Evolutionary conservation across 179 eudicot genomes (phyloP).

Genomic region (Kewa caespitosa): DNA sequence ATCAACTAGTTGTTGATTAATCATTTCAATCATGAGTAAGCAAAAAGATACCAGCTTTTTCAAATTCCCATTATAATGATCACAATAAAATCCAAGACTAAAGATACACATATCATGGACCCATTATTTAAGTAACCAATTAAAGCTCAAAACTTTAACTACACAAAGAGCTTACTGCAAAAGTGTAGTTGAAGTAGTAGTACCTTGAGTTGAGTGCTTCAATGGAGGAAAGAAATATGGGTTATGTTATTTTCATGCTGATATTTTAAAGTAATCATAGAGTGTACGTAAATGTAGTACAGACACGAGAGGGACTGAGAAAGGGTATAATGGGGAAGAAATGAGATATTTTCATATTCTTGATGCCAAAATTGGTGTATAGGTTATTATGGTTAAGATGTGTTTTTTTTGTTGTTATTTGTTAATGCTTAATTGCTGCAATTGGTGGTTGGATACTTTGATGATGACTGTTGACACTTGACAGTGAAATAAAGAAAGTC

Average conservation of each 20-base stretch:
- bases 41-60: neutral
- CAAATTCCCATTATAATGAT: constrained; percentile 3
- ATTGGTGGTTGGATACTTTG: constrained; percentile 9
- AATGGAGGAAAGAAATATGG: neutral
- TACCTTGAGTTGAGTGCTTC: constrained; percentile 18
- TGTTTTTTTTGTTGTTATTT: too few species aligned
- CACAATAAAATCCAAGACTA: neutral
- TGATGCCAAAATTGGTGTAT: too few species aligned
- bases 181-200: neutral
- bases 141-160: neutral
- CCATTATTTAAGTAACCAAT: neutral
- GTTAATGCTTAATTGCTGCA: neutral
- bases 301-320: neutral
- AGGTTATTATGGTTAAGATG: too few species aligned
- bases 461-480: constrained; percentile 14
- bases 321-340: neutral
- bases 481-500: neutral
- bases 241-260: neutral
- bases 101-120: neutral
- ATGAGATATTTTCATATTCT: neutral
- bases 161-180: neutral
- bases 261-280: neutral
- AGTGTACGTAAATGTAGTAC: neutral
- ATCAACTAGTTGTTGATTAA: neutral
- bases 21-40: neutral